Base-by-base conservation (phyloP, 805 yeast genomes). In the Saccharomycodes ludwigii region DNA sequence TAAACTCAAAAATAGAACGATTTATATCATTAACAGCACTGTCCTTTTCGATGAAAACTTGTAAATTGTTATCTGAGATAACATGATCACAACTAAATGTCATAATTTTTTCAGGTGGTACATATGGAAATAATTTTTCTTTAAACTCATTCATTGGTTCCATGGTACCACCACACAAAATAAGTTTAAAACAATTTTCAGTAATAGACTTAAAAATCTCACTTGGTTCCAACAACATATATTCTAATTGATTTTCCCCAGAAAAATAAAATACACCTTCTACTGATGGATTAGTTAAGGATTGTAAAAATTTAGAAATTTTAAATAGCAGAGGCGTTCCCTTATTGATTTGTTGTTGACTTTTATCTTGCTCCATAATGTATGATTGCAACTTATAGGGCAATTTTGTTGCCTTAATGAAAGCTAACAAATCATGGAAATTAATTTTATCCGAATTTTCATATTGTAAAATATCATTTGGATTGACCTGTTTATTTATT, bases 161-260 rank as follows among this genome's bases (percentile, higher is more conserved):
- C 95, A 85, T 83, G 0, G 97, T 86, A 10, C 97, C 97, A 21
- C 97, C 97, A 2, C 95, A 91, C 3, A 86, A 50, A 2, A 88
- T 60, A 0, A 86, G 78, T 50, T 86, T 76, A 40, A 65, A 65
- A 0, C 84, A 64, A 10, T 71, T 67, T 3, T 72, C 71, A 0
- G 82, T 71, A 3, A 88, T 61, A 2, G 74, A 76, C 33, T 64
- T 60, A 47, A 86, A 83, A 3, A 71, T 61, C 29, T 69, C 71
- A 33, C 83, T 73, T 3, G 95, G 94, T 46, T 85, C 94, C 6
- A 86, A 58, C 6, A 84, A 58, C 63, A 83, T 66, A 46, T 85
- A 86, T 35, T 74, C 72, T 32, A 86, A 30, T 7, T 40, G 43
- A 8, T 53, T 54, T 3, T 52, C 54, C 12, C 48, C 46, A 33